These are phyloP conservation scores for Kalmanozyma brasiliensis DNA, from an alignment of 1,284 basidiomycete genomes.

Conservation along the genomic window DNA sequence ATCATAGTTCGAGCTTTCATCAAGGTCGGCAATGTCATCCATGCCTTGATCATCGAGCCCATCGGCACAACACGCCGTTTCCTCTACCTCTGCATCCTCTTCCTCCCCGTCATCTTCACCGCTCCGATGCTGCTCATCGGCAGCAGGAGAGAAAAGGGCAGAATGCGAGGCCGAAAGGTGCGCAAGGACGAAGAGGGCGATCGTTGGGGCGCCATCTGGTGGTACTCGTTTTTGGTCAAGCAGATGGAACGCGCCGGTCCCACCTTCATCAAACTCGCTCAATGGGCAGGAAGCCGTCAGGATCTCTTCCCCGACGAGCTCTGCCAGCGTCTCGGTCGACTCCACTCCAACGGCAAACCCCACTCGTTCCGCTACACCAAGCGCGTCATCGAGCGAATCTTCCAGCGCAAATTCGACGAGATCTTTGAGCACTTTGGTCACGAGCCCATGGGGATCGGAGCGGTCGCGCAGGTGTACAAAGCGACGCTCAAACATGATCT, in stretches of 20 bases:
- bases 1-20: slow-evolving; percentile 27
- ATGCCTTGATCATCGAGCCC: slow-evolving; percentile 80
- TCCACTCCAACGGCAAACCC: slow-evolving; percentile 88
- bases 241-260: slow-evolving; percentile 96
- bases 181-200: slow-evolving; percentile 51
- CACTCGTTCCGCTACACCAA: slow-evolving; percentile 87
- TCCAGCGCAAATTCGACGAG: slow-evolving; percentile 77
- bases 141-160: slow-evolving; percentile 50
- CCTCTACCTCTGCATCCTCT: slow-evolving; percentile 82
- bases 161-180: slow-evolving; percentile 40
- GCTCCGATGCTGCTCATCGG: slow-evolving; percentile 86
- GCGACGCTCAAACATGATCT: slow-evolving; percentile 84
- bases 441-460: slow-evolving; percentile 92
- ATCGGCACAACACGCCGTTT: slow-evolving; percentile 85
- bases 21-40: slow-evolving; percentile 39
- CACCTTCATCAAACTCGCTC: slow-evolving; percentile 97
- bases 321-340: slow-evolving; percentile 83
- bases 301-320: slow-evolving; percentile 94
- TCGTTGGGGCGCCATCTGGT: slow-evolving; percentile 74
- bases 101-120: slow-evolving; percentile 85
- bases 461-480: slow-evolving; percentile 94
- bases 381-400: slow-evolving; percentile 83
- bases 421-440: slow-evolving; percentile 92
- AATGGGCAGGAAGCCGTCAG: slow-evolving; percentile 96
- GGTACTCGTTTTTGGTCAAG: slow-evolving; percentile 87